Base-by-base conservation (phyloP, 73 alveolate genomes). In the Halteria grandinella region DNA sequence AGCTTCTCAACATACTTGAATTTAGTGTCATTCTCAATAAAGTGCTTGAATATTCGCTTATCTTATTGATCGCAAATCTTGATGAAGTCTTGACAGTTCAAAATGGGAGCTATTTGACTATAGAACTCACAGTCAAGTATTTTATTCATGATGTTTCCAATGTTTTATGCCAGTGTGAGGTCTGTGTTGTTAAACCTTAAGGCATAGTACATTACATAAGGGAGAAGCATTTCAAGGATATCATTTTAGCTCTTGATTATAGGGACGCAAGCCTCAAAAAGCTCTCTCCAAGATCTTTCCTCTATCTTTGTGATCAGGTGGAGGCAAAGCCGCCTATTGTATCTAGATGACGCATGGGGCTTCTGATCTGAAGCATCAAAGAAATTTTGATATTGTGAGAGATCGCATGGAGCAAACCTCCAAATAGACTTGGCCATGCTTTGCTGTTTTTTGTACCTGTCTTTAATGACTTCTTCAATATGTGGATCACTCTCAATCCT, bases 1-100 rank as follows among this genome's bases (percentile, higher is more conserved):
- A 62, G 45, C 37, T 79, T 79, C 27, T 79, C 89, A 0, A 57
- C 75, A 54, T 64, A 79, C 49, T 57, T 79, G 50, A 79, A 79
- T 29, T 79, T 79, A 17, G 83, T 79, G 11, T 79, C 75, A 51
- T 63, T 64, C 41, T 79, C 89, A 20, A 79, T 63, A 40, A 63
- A 79, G 7, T 55, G 32, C 27, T 79, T 79, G 69, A 79, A 66
- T 32, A 55, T 79, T 33, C 27, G 44, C 37, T 79, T 79, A 47
- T 64, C 83, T 33, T 79, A 54, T 5, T 44, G 17, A 15, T 40
- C 29, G 28, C 75, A 70, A 12, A 50, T 44, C 36, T 63, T 63
- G 24, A 79, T 34, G 70, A 63, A 64, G 29, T 63, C 77, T 29
- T 43, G 49, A 21, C 45, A 80, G 27, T n/a, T 48, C 10, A 77